These are phyloP conservation scores for Rhizopogon vesiculosus DNA, from an alignment of 768 basidiomycete genomes.

Conservation along the genomic window DNA sequence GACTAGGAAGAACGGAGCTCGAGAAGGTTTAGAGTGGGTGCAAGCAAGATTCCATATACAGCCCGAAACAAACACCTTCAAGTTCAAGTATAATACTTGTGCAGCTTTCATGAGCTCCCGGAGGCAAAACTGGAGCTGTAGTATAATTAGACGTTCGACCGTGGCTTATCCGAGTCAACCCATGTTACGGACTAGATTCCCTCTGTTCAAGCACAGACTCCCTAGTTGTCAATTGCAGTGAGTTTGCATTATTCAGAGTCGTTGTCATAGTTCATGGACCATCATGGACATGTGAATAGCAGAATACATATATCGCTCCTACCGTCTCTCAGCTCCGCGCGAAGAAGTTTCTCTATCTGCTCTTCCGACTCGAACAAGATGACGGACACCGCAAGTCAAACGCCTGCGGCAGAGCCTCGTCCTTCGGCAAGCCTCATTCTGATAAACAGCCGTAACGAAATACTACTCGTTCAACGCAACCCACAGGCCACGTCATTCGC, in stretches of 20 bases:
- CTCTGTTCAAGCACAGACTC: not conserved
- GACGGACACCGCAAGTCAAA: not conserved
- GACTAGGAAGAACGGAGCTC: not conserved
- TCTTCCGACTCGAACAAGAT: not conserved
- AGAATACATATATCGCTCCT: not conserved
- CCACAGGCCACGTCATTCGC: slow-evolving; percentile 59
- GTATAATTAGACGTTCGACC: not conserved
- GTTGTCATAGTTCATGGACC: too few species aligned
- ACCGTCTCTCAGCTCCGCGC: not conserved
- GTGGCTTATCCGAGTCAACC: not conserved
- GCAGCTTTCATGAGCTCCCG: not conserved
- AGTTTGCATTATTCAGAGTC: not conserved
- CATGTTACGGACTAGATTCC: not conserved
- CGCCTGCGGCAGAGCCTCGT: slow-evolving; percentile 31
- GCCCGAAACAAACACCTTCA: too few species aligned
- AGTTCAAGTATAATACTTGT: too few species aligned
- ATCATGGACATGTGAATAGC: not conserved
- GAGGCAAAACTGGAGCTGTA: not conserved
- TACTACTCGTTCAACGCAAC: slow-evolving; percentile 68
- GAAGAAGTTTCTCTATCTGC: not conserved
- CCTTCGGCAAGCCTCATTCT: slow-evolving; percentile 67
- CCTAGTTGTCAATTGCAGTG: not conserved
- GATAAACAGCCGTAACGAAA: slow-evolving; percentile 61
- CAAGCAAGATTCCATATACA: too few species aligned
- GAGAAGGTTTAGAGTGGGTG: too few species aligned